Percentiles rank a stretch among this genome's conserved stretches.
These are phyloP conservation scores for Amborella trichopoda DNA, from an alignment of 164 flowering plant genomes.

Conservation along the genomic window DNA sequence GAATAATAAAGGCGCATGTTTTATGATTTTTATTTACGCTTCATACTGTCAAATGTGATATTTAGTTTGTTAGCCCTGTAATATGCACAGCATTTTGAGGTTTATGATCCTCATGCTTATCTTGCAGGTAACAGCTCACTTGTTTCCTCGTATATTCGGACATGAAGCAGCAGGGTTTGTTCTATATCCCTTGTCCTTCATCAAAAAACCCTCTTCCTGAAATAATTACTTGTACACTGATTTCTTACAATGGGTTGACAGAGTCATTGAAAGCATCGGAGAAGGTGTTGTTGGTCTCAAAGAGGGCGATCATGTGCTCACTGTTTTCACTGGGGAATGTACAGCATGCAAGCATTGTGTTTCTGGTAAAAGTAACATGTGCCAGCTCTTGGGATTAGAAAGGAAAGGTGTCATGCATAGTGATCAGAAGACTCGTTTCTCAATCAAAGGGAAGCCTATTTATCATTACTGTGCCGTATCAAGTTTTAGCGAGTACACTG, in stretches of 20 bases:
- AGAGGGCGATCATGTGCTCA: slow-evolving; percentile 91
- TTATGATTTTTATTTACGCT: too few relatives aligned
- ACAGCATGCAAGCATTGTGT: slow-evolving; percentile 60
- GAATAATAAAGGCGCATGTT: too few relatives aligned
- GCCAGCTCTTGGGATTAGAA: slow-evolving; percentile 80
- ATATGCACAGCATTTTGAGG: too few relatives aligned
- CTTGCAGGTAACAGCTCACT: slow-evolving; percentile 35
- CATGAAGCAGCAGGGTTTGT: slow-evolving; percentile 95
- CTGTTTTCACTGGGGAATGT: slow-evolving; percentile 92
- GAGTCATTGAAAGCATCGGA: slow-evolving; percentile 93
- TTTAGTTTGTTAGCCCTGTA: too few relatives aligned
- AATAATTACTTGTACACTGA: neutral
- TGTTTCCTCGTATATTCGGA: slow-evolving; percentile 92
- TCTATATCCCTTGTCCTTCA: slow-evolving; percentile 3
- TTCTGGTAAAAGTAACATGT: slow-evolving; percentile 81
- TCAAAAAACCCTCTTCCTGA: neutral
- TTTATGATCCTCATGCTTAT: too few relatives aligned
- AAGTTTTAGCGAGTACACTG: slow-evolving; percentile 92
- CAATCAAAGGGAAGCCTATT: slow-evolving; percentile 65
- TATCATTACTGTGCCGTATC: slow-evolving; percentile 96
- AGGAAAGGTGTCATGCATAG: slow-evolving; percentile 92
- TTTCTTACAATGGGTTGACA: slow-evolving; percentile 11
- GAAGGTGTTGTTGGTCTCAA: slow-evolving; percentile 76
- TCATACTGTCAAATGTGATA: too few relatives aligned
- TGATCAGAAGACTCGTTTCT: slow-evolving; percentile 83